Percentiles rank a stretch among this genome's conserved stretches.
These are phyloP conservation scores for Telopea speciosissima DNA, from an alignment of 177 flowering plant species.

Conservation along the genomic window DNA sequence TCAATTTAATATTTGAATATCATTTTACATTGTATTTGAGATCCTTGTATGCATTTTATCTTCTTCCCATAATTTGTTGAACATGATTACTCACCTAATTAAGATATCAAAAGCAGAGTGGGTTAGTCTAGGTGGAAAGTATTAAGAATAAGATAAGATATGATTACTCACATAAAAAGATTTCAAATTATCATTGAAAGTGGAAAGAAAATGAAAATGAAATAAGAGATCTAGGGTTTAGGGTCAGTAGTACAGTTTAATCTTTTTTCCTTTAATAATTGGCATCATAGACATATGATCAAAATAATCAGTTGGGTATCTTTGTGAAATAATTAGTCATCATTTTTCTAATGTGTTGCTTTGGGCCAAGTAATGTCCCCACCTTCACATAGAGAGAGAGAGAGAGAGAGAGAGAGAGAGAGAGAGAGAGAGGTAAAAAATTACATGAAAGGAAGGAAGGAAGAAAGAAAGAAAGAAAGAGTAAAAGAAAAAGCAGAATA, in stretches of 20 bases:
- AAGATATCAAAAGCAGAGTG: no score
- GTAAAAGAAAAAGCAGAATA: conserved; percentile 19
- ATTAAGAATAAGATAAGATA: not conserved
- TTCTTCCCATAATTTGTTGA: no score
- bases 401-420: not conserved
- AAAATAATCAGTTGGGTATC: conserved; percentile 47
- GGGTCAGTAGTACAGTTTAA: conserved; percentile 23
- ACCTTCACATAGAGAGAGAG: conserved; percentile 21
- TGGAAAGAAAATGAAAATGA: conserved; percentile 1
- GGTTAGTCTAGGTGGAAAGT: not conserved
- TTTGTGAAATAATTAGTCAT: conserved; percentile 52
- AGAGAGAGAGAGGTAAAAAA: not conserved
- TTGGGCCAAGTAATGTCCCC: conserved; percentile 22
- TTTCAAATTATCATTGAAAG: not conserved
- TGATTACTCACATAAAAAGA: not conserved
- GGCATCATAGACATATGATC: conserved; percentile 33
- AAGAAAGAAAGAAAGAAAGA: not conserved
- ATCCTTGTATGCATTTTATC: no score
- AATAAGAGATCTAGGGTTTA: conserved; percentile 13
- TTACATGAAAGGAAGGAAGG: not conserved
- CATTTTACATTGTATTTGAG: no score
- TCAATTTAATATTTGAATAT: no score
- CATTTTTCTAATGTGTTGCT: conserved; percentile 37
- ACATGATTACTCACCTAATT: no score
- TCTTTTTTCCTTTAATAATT: conserved; percentile 35